A percentile compares a stretch with the other conserved stretches of the same genome.
These are phyloP conservation scores for Inga oerstediana DNA, from an alignment of 306 rosid species.

Conservation along the genomic window DNA sequence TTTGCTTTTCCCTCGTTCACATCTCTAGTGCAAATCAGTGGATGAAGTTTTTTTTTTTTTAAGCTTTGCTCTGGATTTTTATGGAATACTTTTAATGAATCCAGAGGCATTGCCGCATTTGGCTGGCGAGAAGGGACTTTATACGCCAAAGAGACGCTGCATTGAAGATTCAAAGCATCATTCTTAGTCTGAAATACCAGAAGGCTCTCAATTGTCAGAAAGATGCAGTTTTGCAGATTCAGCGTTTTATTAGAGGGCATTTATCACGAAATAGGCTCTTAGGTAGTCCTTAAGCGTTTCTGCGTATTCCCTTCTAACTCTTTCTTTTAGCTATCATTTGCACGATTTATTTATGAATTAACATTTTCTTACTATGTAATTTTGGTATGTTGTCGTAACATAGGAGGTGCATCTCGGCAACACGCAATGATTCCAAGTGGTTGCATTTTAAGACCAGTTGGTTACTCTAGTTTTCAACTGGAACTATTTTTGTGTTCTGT, in stretches of 20 bases:
- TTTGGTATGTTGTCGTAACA: conserved; percentile 18
- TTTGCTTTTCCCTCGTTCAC: background rate
- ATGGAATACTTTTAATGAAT: conserved; percentile 29
- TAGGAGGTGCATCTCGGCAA: conserved; percentile 51
- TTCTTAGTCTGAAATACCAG: conserved; percentile 50
- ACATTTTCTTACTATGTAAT: conserved; percentile 8
- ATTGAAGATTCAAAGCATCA: conserved; percentile 61
- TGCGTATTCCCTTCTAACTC: background rate
- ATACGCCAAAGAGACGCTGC: conserved; percentile 56
- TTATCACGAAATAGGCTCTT: conserved; percentile 58
- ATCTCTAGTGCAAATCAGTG: conserved; percentile 25
- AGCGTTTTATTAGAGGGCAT: conserved; percentile 71
- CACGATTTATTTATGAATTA: conserved; percentile 9
- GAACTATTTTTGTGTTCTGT: conserved; percentile 51
- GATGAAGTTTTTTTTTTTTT: conserved; percentile 3
- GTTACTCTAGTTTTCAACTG: conserved; percentile 46
- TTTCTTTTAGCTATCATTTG: background rate
- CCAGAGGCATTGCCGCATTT: conserved; percentile 73
- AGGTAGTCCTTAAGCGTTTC: conserved; percentile 46
- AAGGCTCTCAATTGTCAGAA: conserved; percentile 48
- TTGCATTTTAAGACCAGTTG: conserved; percentile 37
- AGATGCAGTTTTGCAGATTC: conserved; percentile 66
- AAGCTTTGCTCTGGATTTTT: conserved; percentile 22
- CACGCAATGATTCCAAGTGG: conserved; percentile 31
- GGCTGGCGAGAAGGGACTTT: conserved; percentile 60